These are phyloP conservation scores for Plasmodium inui DNA, from an alignment of 169 alveolate genomes.

Conservation along the genomic window DNA sequence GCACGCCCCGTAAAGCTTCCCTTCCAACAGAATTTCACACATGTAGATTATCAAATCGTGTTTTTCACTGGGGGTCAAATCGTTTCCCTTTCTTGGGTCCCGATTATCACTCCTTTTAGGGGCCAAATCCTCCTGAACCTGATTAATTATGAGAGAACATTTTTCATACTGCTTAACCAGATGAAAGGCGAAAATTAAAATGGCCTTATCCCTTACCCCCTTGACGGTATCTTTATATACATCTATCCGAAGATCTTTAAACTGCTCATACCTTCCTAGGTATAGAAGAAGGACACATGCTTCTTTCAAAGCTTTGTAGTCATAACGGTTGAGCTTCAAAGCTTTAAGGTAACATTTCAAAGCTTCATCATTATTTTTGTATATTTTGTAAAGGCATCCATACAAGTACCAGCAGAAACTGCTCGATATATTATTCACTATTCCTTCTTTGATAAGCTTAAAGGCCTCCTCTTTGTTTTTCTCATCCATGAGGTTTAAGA, in stretches of 20 bases:
- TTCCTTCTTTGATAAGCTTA: constrained; percentile 65
- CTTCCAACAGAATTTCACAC: constrained; percentile 60
- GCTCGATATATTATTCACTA: constrained; percentile 62
- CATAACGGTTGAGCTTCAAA: constrained; percentile 29
- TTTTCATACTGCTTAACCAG: constrained; percentile 34
- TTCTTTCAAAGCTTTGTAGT: constrained; percentile 65
- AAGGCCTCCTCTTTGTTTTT: constrained; percentile 71
- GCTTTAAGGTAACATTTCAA: constrained; percentile 64
- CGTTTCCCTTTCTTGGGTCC: constrained; percentile 6
- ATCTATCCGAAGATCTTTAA: constrained; percentile 51
- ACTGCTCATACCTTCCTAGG: constrained; percentile 53
- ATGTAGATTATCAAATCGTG: constrained; percentile 41
- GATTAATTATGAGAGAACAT: constrained; percentile 46
- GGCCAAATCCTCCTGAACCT: constrained; percentile 24
- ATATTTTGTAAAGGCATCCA: constrained; percentile 67
- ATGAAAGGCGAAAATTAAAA: constrained; percentile 51
- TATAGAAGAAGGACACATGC: constrained; percentile 41
- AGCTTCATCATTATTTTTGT: constrained; percentile 69
- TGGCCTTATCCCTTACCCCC: constrained; percentile 51
- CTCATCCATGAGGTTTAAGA: constrained; percentile 43
- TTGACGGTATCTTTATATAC: constrained; percentile 43
- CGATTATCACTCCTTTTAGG: neutral
- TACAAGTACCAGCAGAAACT: constrained; percentile 75
- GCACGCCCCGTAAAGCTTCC: constrained; percentile 54
- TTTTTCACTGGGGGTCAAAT: constrained; percentile 10